Percentiles rank a stretch among this genome's conserved stretches.
Conservation (phyloP, 2,329 filamentous ascomycete genomes). For the Sclerotinia borealis region DNA sequence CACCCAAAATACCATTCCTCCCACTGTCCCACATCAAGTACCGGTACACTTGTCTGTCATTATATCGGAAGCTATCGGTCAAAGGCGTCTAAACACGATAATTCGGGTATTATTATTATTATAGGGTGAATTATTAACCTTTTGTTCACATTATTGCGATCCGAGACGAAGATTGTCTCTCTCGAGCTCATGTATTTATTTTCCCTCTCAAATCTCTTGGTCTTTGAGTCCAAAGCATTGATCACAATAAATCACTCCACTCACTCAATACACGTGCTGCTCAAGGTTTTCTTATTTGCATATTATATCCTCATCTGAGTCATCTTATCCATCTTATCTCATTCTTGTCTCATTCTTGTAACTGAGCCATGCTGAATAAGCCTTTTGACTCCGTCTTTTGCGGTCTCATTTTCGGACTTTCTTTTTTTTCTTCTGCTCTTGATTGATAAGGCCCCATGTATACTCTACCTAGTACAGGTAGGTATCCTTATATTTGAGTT, state of each 20-base stretch:
- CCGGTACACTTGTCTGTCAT: too few species aligned
- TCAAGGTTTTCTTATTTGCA: conserved; percentile 17
- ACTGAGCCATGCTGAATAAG: neutral
- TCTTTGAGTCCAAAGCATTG: neutral
- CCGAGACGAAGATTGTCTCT: neutral
- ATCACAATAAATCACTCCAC: conserved; percentile 8
- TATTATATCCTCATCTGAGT: neutral
- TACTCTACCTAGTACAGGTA: too few species aligned
- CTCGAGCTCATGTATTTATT: neutral
- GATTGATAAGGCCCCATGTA: conserved; percentile 29
- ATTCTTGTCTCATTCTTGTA: conserved; percentile 14
- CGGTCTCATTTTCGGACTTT: conserved; percentile 25
- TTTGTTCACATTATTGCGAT: neutral
- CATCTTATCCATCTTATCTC: conserved; percentile 6
- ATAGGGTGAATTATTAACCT: neutral
- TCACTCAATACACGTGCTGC: conserved; percentile 22
- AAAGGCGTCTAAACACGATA: conserved; percentile 13
- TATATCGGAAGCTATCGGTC: conserved; percentile 20
- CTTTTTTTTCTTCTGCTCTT: conserved; percentile 20
- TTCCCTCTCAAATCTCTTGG: neutral
- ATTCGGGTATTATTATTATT: conserved; percentile 16
- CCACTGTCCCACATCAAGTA: neutral
- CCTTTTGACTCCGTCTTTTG: neutral
- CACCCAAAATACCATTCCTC: too few species aligned
- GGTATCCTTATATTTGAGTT: too few species aligned